Conservation (phyloP, 2,329 filamentous ascomycete genomes). For the Elsinoe ampelina region DNA sequence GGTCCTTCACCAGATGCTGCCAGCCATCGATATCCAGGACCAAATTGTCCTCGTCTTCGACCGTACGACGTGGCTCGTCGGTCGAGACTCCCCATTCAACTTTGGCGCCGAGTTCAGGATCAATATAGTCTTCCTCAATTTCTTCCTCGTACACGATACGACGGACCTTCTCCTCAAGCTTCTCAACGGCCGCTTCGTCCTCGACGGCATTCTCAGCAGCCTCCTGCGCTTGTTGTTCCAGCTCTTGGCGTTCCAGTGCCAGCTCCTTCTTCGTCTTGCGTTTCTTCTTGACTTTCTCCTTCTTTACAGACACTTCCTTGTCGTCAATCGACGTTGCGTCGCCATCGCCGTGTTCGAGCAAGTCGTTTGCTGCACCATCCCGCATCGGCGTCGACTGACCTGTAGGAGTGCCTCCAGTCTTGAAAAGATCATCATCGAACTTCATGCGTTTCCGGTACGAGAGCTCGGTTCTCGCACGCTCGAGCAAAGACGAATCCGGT, state of each 20-base stretch:
- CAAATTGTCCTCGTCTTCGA: conserved; percentile 55
- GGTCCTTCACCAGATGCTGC: conserved; percentile 59
- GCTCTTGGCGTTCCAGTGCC: conserved; percentile 56
- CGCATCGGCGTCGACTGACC: conserved; percentile 18
- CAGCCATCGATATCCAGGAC: conserved; percentile 63
- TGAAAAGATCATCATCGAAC: conserved; percentile 74
- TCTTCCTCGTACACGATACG: conserved; percentile 40
- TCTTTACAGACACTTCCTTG: conserved; percentile 23
- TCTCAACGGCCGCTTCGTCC: conserved; percentile 28
- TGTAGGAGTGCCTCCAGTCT: conserved; percentile 39
- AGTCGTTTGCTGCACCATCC: conserved; percentile 13
- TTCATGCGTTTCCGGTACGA: conserved; percentile 69
- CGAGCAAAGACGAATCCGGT: conserved; percentile 58
- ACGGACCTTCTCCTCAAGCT: conserved; percentile 27
- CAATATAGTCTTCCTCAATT: conserved; percentile 40
- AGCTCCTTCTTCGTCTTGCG: conserved; percentile 70
- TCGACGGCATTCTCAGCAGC: conserved; percentile 22
- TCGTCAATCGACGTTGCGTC: conserved; percentile 11
- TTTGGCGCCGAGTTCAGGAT: conserved; percentile 33
- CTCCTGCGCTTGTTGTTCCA: conserved; percentile 36
- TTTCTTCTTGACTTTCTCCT: conserved; percentile 44
- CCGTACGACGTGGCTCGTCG: conserved; percentile 51
- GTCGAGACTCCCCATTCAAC: conserved; percentile 53
- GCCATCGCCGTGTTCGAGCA: not conserved
- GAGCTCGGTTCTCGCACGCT: conserved; percentile 60